These are phyloP conservation scores for Allantophomopsis lycopodina DNA, from an alignment of 2,329 filamentous ascomycete species.

Conservation along the genomic window DNA sequence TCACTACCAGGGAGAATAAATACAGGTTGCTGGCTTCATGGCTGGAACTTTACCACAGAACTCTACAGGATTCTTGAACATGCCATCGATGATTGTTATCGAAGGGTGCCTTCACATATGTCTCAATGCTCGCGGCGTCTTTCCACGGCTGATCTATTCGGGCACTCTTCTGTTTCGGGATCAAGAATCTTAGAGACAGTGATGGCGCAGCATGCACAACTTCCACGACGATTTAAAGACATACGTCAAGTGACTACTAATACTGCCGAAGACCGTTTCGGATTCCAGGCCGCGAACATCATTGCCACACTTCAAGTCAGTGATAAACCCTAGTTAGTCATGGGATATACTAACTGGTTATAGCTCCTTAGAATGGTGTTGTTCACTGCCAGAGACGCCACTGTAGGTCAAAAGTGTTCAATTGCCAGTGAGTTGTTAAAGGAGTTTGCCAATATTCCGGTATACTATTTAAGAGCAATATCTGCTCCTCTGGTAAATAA, in stretches of 20 bases:
- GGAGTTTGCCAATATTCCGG: slow-evolving; percentile 26
- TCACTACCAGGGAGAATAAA: slow-evolving; percentile 6
- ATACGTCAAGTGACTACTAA: slow-evolving; percentile 12
- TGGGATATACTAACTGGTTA: slow-evolving; percentile 8
- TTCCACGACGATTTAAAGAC: slow-evolving; percentile 9
- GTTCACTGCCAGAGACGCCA: slow-evolving; percentile 21
- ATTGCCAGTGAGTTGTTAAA: slow-evolving; percentile 28
- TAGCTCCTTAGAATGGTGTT: slow-evolving; percentile 33
- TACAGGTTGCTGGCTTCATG: slow-evolving; percentile 30
- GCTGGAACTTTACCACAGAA: slow-evolving; percentile 44
- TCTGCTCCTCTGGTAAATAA: slow-evolving; percentile 27
- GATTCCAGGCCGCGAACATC: slow-evolving; percentile 36
- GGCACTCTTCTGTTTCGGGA: slow-evolving; percentile 2
- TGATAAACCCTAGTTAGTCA: background rate
- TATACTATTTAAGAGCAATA: slow-evolving; percentile 30
- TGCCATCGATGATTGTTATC: slow-evolving; percentile 14
- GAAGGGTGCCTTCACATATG: slow-evolving; percentile 1
- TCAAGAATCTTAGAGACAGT: slow-evolving; percentile 6
- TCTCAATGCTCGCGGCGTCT: background rate
- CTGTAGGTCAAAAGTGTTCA: slow-evolving; percentile 28
- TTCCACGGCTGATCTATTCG: slow-evolving; percentile 4
- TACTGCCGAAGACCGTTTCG: slow-evolving; percentile 22
- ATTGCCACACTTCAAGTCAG: slow-evolving; percentile 22
- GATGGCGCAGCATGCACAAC: slow-evolving; percentile 7
- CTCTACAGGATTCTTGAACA: slow-evolving; percentile 42